A percentile compares a stretch with the other conserved stretches of the same genome.
Evolutionary conservation across 306 rosid genomes (phyloP).

Genomic region (Castanea crenata): DNA sequence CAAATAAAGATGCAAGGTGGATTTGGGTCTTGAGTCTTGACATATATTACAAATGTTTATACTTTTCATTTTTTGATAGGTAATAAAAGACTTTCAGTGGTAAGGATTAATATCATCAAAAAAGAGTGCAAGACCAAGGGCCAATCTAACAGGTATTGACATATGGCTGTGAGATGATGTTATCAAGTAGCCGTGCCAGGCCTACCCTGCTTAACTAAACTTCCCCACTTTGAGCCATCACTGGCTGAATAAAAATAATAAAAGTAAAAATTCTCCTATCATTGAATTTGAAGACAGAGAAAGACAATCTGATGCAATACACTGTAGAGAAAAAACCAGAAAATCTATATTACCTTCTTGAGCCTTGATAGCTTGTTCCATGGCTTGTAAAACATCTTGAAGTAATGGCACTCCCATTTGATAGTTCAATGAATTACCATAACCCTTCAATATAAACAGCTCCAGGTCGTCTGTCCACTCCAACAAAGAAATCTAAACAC

Average conservation of each 20-base stretch:
- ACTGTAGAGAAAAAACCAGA: no score
- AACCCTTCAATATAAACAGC: slow-evolving; percentile 6
- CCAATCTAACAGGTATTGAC: background rate
- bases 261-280: background rate
- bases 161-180: background rate
- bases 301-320: no score
- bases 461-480: slow-evolving; percentile 10
- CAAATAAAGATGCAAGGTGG: background rate
- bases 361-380: slow-evolving; percentile 11
- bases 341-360: background rate
- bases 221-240: background rate
- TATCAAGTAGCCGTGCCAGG: background rate
- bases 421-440: slow-evolving; percentile 7
- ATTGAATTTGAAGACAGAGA: background rate
- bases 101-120: background rate
- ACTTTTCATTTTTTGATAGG: no score
- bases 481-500: slow-evolving; percentile 2
- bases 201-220: background rate
- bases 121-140: background rate
- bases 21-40: background rate
- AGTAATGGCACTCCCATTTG: slow-evolving; percentile 1
- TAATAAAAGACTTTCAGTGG: background rate
- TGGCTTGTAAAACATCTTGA: background rate
- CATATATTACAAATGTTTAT: background rate
- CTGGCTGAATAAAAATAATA: background rate